phyloP scores from a whole-genome alignment of 2,329 filamentous ascomycete genomes.

The Samsoniella hepiali region DNA sequence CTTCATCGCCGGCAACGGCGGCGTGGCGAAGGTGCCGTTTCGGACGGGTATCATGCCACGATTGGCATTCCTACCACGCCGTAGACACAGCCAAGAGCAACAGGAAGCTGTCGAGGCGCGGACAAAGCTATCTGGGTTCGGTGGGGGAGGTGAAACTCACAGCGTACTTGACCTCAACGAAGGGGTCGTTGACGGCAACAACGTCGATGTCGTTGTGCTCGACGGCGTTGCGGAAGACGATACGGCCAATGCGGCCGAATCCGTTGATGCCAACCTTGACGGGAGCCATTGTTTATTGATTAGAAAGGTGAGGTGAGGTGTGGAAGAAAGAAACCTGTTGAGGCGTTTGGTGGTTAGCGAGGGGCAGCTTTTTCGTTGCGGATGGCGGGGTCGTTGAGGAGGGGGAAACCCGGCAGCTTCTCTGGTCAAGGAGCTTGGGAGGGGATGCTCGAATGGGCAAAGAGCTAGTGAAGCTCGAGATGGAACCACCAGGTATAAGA shows the following conservation, averaged over 20 bases:
- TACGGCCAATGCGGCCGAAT: constrained; percentile 98
- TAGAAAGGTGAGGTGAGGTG: not conserved
- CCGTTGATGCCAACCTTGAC: constrained; percentile 96
- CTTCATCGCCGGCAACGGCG: not conserved
- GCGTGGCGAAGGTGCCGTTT: not conserved
- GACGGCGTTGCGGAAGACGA: constrained; percentile 97
- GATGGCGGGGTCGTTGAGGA: constrained; percentile 18
- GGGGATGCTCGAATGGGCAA: not conserved
- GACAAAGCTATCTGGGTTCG: not conserved
- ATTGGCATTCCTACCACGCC: not conserved
- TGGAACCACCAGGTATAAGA: not conserved
- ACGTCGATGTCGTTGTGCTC: constrained; percentile 87
- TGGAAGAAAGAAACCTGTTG: constrained; percentile 13
- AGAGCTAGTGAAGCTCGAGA: constrained; percentile 1
- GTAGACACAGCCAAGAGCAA: not conserved
- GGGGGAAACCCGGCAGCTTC: not conserved
- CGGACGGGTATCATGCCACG: too few relatives aligned
- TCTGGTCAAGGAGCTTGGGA: not conserved
- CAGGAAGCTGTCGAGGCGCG: not conserved
- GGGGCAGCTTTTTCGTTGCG: constrained; percentile 6
- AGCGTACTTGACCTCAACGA: constrained; percentile 97
- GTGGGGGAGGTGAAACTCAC: constrained; percentile 57
- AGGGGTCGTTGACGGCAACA: constrained; percentile 97
- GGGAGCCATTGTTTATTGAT: constrained; percentile 43
- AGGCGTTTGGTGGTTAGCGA: constrained; percentile 16